Base-by-base conservation (phyloP, 73 alveolate genomes). In the Uronychia setigera region DNA sequence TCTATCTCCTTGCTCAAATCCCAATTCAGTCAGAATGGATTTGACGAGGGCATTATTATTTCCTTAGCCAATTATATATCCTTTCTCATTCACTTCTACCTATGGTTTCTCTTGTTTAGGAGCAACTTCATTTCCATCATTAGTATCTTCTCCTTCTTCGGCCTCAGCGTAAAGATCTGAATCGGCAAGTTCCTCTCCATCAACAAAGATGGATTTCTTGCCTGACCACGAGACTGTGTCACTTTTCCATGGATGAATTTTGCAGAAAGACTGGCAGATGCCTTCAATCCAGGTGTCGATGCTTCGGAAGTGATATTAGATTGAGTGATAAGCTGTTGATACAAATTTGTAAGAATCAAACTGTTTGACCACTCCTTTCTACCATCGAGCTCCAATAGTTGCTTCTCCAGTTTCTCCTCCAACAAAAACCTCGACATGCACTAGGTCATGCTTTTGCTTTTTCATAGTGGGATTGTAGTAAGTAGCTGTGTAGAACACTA, bases 231-330 rank as follows among this genome's bases (percentile, higher is more conserved):
- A 77, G 25, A 84, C 78, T 14, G 46, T 79, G 74, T 85, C 32
- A 79, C 77, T 85, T 27, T 90, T 81, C 99, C 99, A 95, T 59
- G 77, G 85, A 89, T 95, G 99, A 31, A 81, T 92, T 9, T 29
- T 77, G 87, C 99, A 95, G 93, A 79, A 84, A 31, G 95, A 82
- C 83, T 92, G 82, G 81, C 95, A 91, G 76, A 91, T 80, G 26
- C 99, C 99, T 84, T 93, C 96, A 0, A 95, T 87, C 99, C 99
- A 95, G 26, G 95, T 77, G 57, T 95, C 99, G 58, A 95, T 93
- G 33, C 95, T 85, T 85, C 89, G 81, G 89, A 90, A 95, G 86
- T 95, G 99, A 87, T 90, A 91, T 77, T 87, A 82, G 83, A 89
- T 92, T 79, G 94, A 80, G 88, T 95, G 94, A 79, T 92, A 89